Evolutionary conservation across 441 rosid genomes (phyloP), one percentile per base, ranked within the genome.

Genomic region (Corymbia calophylla): DNA sequence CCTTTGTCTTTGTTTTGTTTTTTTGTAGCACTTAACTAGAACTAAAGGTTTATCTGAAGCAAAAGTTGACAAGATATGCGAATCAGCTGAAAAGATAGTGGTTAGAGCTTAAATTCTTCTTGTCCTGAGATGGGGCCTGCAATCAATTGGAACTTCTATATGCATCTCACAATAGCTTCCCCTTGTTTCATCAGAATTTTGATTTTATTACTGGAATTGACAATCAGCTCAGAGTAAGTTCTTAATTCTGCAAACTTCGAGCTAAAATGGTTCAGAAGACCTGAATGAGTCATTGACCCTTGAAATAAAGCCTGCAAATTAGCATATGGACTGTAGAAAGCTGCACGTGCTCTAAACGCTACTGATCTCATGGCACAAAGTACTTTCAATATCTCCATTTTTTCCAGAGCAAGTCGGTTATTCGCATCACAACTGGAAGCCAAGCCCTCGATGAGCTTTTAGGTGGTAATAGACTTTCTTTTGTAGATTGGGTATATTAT

Each of bases 51-150:
- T 19, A 0, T 55, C 58, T 55, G 66, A 11, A 60, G 66, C 66
- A 60, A 60, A 60, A 60, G 66, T 21, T 25, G 66, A 60, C 8
- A 60, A 18, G 31, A 60, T 60, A 27, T 60, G 66, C 2, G 16
- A 60, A 60, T 27, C 31, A 27, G 66, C 66, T 60, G 99, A 98
- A 93, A 23, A 9, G 1, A 0, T 56, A 23, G 62, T 56, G 62
- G 62, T 1, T 56, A 56, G 13, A 56, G 0, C 0, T 1, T 56
- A 9, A 0, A 9, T 56, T 23, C 62, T 56, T 56, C 5, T 56
- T 56, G 4, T 8, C 62, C 62, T 58, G 62, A 23, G 62, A 56
- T 56, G 29, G 62, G 2, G 62, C 13, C 62, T 56, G 13, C 29
- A 9, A 56, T 56, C 29, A 0, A 58, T 58, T 9, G 5, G 14